A percentile compares a stretch with the other conserved stretches of the same genome.
These are phyloP conservation scores for Apiotrichum brassicae DNA, from an alignment of 1,284 basidiomycete species.

Conservation along the genomic window DNA sequence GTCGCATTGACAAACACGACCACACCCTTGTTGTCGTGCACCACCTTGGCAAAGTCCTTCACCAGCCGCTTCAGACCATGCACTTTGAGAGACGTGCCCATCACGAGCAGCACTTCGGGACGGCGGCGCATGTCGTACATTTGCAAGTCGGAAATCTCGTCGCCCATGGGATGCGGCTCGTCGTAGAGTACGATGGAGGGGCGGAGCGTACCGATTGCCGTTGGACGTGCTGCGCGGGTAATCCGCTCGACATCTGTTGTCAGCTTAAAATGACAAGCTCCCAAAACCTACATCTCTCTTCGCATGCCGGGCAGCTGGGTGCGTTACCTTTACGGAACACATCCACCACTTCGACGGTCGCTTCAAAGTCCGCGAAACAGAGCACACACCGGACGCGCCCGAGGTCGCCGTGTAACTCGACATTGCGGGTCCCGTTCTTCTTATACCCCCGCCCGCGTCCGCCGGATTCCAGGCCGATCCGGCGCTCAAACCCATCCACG, in stretches of 20 bases:
- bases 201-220: conserved; percentile 69
- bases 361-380: conserved; percentile 70
- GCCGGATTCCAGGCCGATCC: conserved; percentile 67
- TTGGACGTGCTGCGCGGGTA: conserved; percentile 70
- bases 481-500: conserved; percentile 84
- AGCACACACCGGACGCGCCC: conserved; percentile 76
- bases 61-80: conserved; percentile 89
- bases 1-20: conserved; percentile 86
- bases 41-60: conserved; percentile 80
- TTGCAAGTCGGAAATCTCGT: conserved; percentile 74
- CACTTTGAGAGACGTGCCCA: conserved; percentile 91
- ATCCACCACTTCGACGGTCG: conserved; percentile 56
- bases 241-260: conserved; percentile 60
- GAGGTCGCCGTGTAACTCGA: conserved; percentile 88
- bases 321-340: conserved; percentile 63
- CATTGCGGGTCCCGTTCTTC: conserved; percentile 66
- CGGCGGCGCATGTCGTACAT: conserved; percentile 63
- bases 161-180: conserved; percentile 77
- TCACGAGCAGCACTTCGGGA: conserved; percentile 88
- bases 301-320: conserved; percentile 76
- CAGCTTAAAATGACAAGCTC: conserved; percentile 1
- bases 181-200: conserved; percentile 87
- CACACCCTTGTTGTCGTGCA: conserved; percentile 59
- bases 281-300: conserved; percentile 62
- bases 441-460: conserved; percentile 51